Evolutionary conservation across 352 stramenopile species (phyloP).

Genomic region (Pythium myriotylum): DNA sequence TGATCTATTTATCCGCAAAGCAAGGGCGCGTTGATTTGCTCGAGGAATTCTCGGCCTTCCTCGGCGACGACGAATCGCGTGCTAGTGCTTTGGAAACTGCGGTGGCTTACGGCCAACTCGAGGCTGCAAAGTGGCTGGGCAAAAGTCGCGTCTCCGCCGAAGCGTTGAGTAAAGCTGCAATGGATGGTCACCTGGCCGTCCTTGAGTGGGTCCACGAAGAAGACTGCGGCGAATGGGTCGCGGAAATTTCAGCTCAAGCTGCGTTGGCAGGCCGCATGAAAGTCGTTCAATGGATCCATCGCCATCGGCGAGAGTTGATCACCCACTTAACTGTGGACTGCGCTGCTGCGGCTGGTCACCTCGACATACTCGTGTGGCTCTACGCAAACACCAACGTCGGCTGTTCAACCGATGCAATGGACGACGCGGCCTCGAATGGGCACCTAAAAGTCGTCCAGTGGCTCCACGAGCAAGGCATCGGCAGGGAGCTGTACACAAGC

Average conservation of each 20-base stretch:
- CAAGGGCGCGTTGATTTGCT: constrained; percentile 16
- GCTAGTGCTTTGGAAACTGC: constrained; percentile 7
- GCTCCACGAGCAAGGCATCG: constrained; percentile 13
- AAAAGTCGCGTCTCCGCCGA: not conserved
- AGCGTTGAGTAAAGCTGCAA: constrained; percentile 12
- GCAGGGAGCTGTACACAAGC: not conserved
- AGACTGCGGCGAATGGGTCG: constrained; percentile 17
- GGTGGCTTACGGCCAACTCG: constrained; percentile 13
- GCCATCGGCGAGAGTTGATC: not conserved
- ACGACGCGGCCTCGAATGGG: constrained; percentile 9
- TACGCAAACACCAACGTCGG: not conserved
- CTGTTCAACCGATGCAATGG: constrained; percentile 11
- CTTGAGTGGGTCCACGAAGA: constrained; percentile 22
- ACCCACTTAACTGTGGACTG: not conserved
- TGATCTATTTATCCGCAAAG: constrained; percentile 7
- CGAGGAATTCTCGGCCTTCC: constrained; percentile 5
- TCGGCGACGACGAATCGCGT: not conserved
- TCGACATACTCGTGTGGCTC: constrained; percentile 15
- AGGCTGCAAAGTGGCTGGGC: constrained; percentile 14
- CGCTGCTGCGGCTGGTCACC: not conserved
- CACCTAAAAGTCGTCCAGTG: constrained; percentile 13
- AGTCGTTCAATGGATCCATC: constrained; percentile 12
- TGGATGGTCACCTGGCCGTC: constrained; percentile 11
- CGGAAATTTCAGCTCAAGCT: constrained; percentile 3
- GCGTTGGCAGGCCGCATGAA: not conserved